Evolutionary conservation across 257 asterid genomes (phyloP).

Genomic region (Asclepias syriaca): DNA sequence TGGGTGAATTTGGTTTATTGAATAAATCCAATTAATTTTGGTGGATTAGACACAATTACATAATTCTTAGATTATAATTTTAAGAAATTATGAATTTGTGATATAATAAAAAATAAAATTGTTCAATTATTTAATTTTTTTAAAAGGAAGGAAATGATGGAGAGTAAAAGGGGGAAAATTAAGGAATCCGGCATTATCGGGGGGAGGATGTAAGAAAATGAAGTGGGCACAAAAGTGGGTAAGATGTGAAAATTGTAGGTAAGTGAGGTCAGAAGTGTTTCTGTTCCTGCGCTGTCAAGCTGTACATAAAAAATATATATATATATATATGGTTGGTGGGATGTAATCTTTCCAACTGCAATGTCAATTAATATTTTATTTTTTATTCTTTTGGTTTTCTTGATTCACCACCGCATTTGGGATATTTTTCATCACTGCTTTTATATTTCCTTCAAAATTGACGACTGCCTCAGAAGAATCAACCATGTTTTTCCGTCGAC

Average conservation of each 20-base stretch:
- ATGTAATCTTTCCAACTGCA: constrained; percentile 10
- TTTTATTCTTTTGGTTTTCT: neutral
- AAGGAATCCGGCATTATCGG: neutral
- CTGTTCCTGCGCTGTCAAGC: too few species aligned
- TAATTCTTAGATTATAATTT: too few species aligned
- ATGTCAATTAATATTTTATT: neutral
- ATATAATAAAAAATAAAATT: too few species aligned
- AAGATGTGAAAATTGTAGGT: constrained; percentile 13
- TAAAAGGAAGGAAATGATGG: neutral
- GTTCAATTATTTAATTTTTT: too few species aligned
- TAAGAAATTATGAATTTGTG: too few species aligned
- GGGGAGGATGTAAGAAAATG: neutral
- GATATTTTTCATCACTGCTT: too few species aligned
- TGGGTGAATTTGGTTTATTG: too few species aligned
- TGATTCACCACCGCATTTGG: neutral
- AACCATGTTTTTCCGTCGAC: too few species aligned
- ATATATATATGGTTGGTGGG: constrained; percentile 13
- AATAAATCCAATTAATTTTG: too few species aligned
- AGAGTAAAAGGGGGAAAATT: neutral
- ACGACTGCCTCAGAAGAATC: neutral
- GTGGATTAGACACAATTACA: too few species aligned
- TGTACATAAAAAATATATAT: neutral
- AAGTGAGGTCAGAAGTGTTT: constrained; percentile 1
- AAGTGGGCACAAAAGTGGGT: constrained; percentile 3
- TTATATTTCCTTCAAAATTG: too few species aligned